phyloP scores from a whole-genome alignment of 495 filamentous ascomycete species.

The Terfezia boudieri region DNA sequence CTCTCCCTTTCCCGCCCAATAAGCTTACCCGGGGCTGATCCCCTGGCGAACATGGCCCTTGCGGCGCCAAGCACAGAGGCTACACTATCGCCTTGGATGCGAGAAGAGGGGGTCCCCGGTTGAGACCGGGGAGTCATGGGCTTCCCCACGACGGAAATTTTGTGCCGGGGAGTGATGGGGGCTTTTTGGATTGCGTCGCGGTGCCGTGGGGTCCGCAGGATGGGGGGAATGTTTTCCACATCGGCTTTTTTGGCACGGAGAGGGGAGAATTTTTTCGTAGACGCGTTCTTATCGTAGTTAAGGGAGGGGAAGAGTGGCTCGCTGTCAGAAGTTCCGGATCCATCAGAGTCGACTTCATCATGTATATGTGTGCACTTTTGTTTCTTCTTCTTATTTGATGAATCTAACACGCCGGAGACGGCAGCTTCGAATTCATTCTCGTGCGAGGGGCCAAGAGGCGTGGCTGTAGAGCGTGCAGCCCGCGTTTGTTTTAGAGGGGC shows the following conservation, averaged over 20 bases:
- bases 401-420: not conserved
- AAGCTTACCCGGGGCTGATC: slow-evolving; percentile 48
- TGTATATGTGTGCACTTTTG: too few relatives aligned
- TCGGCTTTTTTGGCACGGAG: not conserved
- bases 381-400: too few relatives aligned
- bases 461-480: too few relatives aligned
- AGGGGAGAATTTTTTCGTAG: too few relatives aligned
- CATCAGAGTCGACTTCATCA: too few relatives aligned
- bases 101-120: slow-evolving; percentile 29
- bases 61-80: slow-evolving; percentile 62
- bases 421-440: not conserved
- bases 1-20: slow-evolving; percentile 69
- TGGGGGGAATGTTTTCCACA: not conserved
- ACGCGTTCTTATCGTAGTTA: too few relatives aligned
- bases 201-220: slow-evolving; percentile 33
- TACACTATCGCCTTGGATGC: slow-evolving; percentile 1
- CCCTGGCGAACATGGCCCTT: slow-evolving; percentile 65
- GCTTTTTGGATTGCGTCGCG: slow-evolving; percentile 40
- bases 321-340: too few relatives aligned
- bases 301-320: too few relatives aligned
- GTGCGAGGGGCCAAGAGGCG: too few relatives aligned
- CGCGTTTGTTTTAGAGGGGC: too few relatives aligned
- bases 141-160: slow-evolving; percentile 37
- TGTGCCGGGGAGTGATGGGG: slow-evolving; percentile 44
- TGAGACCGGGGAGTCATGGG: slow-evolving; percentile 37